Evolutionary conservation across 2,329 filamentous ascomycete species (phyloP), one percentile per base, ranked within the genome.

Genomic region (Emergomyces africanus): DNA sequence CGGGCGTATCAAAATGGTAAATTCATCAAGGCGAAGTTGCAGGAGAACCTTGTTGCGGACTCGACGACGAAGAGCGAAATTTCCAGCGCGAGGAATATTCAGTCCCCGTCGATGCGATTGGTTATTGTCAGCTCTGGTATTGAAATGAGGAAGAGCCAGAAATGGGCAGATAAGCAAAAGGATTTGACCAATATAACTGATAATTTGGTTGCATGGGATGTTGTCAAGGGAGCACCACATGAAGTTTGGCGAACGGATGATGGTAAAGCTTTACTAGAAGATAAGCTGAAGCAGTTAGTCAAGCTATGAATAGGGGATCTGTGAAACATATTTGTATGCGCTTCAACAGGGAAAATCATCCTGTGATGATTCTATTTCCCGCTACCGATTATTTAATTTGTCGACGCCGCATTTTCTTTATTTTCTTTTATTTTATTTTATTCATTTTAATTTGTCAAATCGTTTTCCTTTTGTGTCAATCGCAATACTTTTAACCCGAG

Each of bases 11-110:
- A 95, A 72, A 81, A 80, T 28, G 89, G 88, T 62, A 95, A 91
- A 71, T 86, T 83, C 70, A 86, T 96, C 72, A 96, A 95, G 71
- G 88, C 90, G 4, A 89, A 91, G 73, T 79, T 99, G 59, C 94
- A 99, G 74, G 94, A 99, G 76, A 92, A 87, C 64, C 79, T 97
- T 0, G 90, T 96, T 37, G 91, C 91, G 0, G 82, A 85, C 64
- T 89, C 88, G 0, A 83, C 97, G 65, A 90, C 90, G 15, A 87
- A 85, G 71, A 88, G 88, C 39, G 94, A 99, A 68, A 84, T 95
- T 20, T 77, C 81, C 50, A 88, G 85, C 61, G 90, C 90, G 60
- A 80, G 87, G 25, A 85, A 86, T 53, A 94, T 97, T 57, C 89
- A 96, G 73, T 80, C 81, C 60, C 79, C 79, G n/a, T 78, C 88